phyloP scores from a whole-genome alignment of 208 protist genomes.

The Crithidia bombi region DNA sequence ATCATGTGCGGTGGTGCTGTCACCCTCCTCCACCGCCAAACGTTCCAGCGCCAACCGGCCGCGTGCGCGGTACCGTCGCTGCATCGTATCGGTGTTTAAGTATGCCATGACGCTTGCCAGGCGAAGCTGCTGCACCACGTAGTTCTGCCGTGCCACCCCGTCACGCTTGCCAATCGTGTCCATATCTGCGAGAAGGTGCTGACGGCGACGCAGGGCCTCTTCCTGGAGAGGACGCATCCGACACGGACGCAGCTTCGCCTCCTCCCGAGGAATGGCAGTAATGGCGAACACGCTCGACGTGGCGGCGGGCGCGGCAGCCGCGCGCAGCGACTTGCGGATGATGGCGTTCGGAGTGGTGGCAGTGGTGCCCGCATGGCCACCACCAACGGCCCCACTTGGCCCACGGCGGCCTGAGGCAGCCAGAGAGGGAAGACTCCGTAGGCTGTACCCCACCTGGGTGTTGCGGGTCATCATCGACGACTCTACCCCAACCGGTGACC shows the following conservation, averaged over 20 bases:
- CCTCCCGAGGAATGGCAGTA: constrained; percentile 17
- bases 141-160: constrained; percentile 26
- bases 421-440: neutral
- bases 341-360: too few species aligned
- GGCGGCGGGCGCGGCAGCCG: neutral
- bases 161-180: constrained; percentile 28
- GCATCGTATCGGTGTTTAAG: constrained; percentile 27
- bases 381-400: too few species aligned
- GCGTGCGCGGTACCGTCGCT: constrained; percentile 26
- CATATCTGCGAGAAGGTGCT: constrained; percentile 25
- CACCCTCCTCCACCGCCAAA: constrained; percentile 1
- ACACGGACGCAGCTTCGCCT: constrained; percentile 24
- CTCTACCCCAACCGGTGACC: too few species aligned
- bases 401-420: too few species aligned
- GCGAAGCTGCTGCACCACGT: constrained; percentile 32
- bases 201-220: constrained; percentile 21
- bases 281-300: constrained; percentile 12
- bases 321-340: neutral
- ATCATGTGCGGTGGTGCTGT: neutral
- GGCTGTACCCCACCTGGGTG: too few species aligned
- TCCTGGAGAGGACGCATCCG: constrained; percentile 17
- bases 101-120: constrained; percentile 29
- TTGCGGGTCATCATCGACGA: too few species aligned
- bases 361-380: too few species aligned
- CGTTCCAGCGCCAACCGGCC: constrained; percentile 31